Conservation (phyloP, 306 rosid species). For the Dicorynia guianensis region DNA sequence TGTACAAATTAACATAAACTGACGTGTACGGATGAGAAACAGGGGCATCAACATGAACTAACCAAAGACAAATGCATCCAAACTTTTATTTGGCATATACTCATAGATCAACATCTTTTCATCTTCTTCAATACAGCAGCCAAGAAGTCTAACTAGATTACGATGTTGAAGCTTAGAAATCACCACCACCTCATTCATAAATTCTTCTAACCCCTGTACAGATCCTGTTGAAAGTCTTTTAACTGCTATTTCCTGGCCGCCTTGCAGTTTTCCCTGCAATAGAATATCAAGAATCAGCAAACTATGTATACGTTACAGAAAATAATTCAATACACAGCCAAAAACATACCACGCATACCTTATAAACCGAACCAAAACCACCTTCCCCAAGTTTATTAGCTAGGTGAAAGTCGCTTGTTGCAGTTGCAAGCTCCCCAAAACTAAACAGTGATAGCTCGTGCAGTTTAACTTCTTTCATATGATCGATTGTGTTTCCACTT, state of each 20-base stretch:
- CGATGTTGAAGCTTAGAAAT: no score
- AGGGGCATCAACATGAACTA: no score
- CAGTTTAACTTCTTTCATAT: conserved; percentile 16
- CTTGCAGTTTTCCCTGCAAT: conserved; percentile 23
- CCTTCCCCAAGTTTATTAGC: conserved; percentile 19
- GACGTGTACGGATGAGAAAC: no score
- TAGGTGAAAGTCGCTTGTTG: conserved; percentile 18
- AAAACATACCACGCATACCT: background rate
- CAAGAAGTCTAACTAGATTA: no score
- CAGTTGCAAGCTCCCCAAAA: conserved; percentile 20
- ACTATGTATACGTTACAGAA: no score
- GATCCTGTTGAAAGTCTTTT: conserved; percentile 44
- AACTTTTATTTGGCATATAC: no score
- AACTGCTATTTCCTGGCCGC: conserved; percentile 38
- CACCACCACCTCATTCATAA: background rate
- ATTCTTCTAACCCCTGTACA: conserved; percentile 33
- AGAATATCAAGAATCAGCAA: background rate
- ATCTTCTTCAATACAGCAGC: no score
- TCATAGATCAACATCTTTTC: no score
- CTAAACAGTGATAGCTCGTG: conserved; percentile 19
- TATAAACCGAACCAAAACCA: conserved; percentile 28
- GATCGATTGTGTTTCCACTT: no score
- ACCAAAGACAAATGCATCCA: no score
- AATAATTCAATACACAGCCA: no score
- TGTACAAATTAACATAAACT: no score